Conservation (phyloP, 1,284 basidiomycete species). For the Irpex rosettiformis region DNA sequence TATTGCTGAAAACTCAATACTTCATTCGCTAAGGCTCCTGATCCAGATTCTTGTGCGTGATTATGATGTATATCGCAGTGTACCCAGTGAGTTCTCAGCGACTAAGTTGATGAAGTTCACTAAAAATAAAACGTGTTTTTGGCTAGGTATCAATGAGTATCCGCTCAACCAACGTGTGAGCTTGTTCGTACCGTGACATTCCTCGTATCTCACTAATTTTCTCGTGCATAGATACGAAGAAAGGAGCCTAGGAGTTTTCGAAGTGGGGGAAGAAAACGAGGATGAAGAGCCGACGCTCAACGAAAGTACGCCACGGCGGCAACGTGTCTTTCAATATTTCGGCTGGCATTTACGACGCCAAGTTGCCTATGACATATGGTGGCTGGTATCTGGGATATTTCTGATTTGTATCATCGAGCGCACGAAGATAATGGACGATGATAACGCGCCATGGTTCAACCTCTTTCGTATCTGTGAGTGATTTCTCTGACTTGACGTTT, state of each 20-base stretch:
- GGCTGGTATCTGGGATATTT: conserved; percentile 61
- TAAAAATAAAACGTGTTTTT: not conserved
- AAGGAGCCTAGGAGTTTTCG: conserved; percentile 62
- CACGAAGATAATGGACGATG: conserved; percentile 48
- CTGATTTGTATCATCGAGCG: conserved; percentile 68
- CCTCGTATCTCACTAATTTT: not conserved
- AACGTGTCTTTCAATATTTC: conserved; percentile 49
- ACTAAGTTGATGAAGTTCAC: not conserved
- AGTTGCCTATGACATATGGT: conserved; percentile 60
- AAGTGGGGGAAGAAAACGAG: conserved; percentile 46
- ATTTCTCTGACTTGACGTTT: not conserved
- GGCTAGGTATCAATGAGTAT: conserved; percentile 59
- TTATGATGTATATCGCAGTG: conserved; percentile 71
- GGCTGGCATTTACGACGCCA: conserved; percentile 68
- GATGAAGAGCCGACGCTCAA: conserved; percentile 45
- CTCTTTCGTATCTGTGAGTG: conserved; percentile 41
- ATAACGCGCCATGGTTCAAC: conserved; percentile 58
- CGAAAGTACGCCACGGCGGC: conserved; percentile 33
- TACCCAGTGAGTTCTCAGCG: conserved; percentile 40
- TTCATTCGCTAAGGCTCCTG: not conserved
- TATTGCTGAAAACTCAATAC: not conserved
- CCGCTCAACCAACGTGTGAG: conserved; percentile 78
- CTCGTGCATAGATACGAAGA: conserved; percentile 61
- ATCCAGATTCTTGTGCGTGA: conserved; percentile 65
- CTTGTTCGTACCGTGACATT: not conserved